Base-by-base conservation (phyloP, 176 grass and related monocot species). In the Musa beccarii region DNA sequence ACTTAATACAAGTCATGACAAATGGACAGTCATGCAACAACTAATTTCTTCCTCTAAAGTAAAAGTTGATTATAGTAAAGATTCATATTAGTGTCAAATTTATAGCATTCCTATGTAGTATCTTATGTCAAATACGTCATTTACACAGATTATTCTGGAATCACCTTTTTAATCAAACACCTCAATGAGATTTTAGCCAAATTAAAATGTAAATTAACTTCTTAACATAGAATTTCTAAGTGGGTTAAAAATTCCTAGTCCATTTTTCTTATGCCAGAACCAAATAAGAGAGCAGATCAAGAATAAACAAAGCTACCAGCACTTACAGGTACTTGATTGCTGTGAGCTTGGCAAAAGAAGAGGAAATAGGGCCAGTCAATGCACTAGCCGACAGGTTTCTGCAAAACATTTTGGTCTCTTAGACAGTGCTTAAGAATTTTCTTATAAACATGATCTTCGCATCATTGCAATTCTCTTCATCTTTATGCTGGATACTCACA, bases 351-450 rank as follows among this genome's bases (percentile, higher is more conserved):
- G 75, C 64, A 49, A 94, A 88, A 64, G 64, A 76, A 67, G 57
- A 51, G 1, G 87, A 75, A 79, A 94, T 84, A 62, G 57, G 62
- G 52, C 85, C 85, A 19, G 0, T 80, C 56, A 94, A 76, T 62
- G 72, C 81, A 72, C 83, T 88, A 8, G 17, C 86, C 1, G 83
- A 81, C 55, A 90, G 51, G 5, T 81, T 88, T 76, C 91, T 94
- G 67, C 22, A 69, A 69, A 53, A 67, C n/a, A 13, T 17, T 11
- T 69, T n/a, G n/a, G 7, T 70, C 34, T 12, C 20, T 11, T 54
- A 19, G 4, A 51, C 11, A 34, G 17, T 57, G 16, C 28, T 65
- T 23, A 34, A 59, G 23, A n/a, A 14, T 23, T 54, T 61, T 65
- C 8, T 59, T 53, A 23, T 0, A 55, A n/a, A 9, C 5, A 63